Evolutionary conservation across 352 stramenopile species (phyloP).

Genomic region (Pythium aquatile): DNA sequence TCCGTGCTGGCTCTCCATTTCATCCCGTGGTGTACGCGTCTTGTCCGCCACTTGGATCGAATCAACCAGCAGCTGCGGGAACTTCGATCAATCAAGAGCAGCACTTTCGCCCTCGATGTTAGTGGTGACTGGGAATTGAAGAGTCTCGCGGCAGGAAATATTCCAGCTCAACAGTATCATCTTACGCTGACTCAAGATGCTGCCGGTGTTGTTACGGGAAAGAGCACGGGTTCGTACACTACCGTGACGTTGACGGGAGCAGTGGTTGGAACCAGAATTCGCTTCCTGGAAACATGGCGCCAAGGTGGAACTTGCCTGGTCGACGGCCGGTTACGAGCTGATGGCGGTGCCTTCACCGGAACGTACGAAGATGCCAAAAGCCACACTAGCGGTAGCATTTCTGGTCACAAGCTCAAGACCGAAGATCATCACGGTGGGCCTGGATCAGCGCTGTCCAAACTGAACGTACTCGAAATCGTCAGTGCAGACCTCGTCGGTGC

Average conservation of each 20-base stretch:
- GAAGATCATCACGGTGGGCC: not conserved
- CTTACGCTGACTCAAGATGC: conserved; percentile 67
- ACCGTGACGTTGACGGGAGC: conserved; percentile 77
- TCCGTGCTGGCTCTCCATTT: conserved; percentile 74
- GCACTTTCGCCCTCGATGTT: conserved; percentile 59
- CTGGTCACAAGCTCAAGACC: conserved; percentile 49
- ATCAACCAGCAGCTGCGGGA: conserved; percentile 52
- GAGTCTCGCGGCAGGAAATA: conserved; percentile 83
- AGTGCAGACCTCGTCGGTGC: conserved; percentile 72
- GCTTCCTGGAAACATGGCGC: conserved; percentile 84
- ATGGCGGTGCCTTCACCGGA: conserved; percentile 69
- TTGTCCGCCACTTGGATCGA: conserved; percentile 65
- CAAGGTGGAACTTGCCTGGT: conserved; percentile 87
- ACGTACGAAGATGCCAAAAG: conserved; percentile 88
- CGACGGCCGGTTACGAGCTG: conserved; percentile 68
- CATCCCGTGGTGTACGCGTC: conserved; percentile 73
- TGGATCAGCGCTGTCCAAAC: conserved; percentile 17
- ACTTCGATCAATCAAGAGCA: conserved; percentile 26
- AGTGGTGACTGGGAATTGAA: conserved; percentile 87
- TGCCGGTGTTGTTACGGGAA: conserved; percentile 60
- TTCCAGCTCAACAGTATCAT: conserved; percentile 86
- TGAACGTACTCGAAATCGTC: conserved; percentile 78
- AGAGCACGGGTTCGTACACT: conserved; percentile 80
- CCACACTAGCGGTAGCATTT: conserved; percentile 81
- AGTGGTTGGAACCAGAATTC: conserved; percentile 76